Percentiles rank a stretch among this genome's conserved stretches.
phyloP scores from a whole-genome alignment of 441 rosid genomes.

The Melastoma candidum region DNA sequence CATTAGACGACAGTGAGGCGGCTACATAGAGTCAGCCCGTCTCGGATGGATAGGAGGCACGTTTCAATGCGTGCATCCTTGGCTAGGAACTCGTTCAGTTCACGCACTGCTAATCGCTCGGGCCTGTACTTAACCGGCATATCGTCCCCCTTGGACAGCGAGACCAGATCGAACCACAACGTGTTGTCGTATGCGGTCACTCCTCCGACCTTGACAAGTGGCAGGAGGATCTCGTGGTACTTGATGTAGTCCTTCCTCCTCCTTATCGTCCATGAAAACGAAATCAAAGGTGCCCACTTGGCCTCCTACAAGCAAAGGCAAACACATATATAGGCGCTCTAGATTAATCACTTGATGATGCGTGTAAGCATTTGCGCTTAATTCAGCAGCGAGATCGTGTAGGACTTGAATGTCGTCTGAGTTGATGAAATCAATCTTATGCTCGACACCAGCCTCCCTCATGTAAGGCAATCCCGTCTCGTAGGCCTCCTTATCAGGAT shows the following conservation, averaged over 20 bases:
- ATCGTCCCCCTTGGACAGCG: neutral
- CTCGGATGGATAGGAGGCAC: constrained; percentile 7
- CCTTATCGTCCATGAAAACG: constrained; percentile 4
- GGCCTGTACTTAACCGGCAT: constrained; percentile 2
- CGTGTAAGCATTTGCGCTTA: too few species aligned
- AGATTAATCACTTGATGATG: too few species aligned
- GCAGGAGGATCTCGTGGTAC: constrained; percentile 5
- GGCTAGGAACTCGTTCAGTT: constrained; percentile 6
- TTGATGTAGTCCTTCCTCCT: constrained; percentile 5
- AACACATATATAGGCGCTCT: too few species aligned
- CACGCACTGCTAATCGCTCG: neutral
- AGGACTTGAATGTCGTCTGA: too few species aligned
- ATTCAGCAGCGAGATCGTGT: too few species aligned
- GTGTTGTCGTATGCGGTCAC: constrained; percentile 5
- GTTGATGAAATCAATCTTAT: too few species aligned
- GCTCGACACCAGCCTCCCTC: too few species aligned
- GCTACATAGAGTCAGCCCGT: constrained; percentile 5
- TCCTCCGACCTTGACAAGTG: constrained; percentile 10
- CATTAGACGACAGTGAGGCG: neutral
- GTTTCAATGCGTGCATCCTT: constrained; percentile 2
- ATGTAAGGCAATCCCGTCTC: too few species aligned
- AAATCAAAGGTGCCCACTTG: constrained; percentile 9
- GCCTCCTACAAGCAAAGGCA: neutral
- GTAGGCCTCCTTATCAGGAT: too few species aligned
- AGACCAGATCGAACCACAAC: constrained; percentile 1